Evolutionary conservation across 2,329 filamentous ascomycete genomes (phyloP), one percentile per base, ranked within the genome.

Genomic region (Colletotrichum sp.): DNA sequence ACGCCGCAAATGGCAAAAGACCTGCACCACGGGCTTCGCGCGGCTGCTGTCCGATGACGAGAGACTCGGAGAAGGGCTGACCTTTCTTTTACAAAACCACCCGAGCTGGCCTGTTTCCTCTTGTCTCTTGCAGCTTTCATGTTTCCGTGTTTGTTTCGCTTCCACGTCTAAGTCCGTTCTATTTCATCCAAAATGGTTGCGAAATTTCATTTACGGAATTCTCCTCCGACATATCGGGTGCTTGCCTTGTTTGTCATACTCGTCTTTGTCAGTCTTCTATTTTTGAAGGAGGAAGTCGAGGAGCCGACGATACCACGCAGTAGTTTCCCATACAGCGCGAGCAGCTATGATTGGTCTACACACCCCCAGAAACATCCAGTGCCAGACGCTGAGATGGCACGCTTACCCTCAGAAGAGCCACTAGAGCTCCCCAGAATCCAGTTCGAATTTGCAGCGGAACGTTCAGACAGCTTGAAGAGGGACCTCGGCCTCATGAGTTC

Each of bases 401-500:
- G 71, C 6, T 66, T 78, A 13, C 79, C 79, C 3, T 15, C 58
- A 4, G 75, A 60, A 16, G 61, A 67, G 16, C 75, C 77, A 8
- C 55, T 73, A 13, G 48, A 48, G 2, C 63, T 78, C 4, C 75
- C 77, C 13, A 67, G 57, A 55, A 71, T 78, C 8, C 77, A 78
- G 36, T 72, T 70, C 28, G 60, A 72, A n/a, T 78, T 78, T 24
- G 65, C 66, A 16, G 28, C 75, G 10, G 75, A 76, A n/a, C 72
- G 48, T 5, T 55, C 67, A 21, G 67, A 67, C 26, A 68, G 67
- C 6, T 30, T 77, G 13, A 77, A 83, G 8, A 79, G 83, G 57
- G 81, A 84, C 8, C 85, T 72, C 7, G 72, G 57, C 18, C 52
- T 72, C 16, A 74, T 70, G 69, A 90, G 94, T 78, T 72, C 64